These are phyloP conservation scores for Hansfordia pulvinata DNA, from an alignment of 2,329 filamentous ascomycete species.

Conservation along the genomic window DNA sequence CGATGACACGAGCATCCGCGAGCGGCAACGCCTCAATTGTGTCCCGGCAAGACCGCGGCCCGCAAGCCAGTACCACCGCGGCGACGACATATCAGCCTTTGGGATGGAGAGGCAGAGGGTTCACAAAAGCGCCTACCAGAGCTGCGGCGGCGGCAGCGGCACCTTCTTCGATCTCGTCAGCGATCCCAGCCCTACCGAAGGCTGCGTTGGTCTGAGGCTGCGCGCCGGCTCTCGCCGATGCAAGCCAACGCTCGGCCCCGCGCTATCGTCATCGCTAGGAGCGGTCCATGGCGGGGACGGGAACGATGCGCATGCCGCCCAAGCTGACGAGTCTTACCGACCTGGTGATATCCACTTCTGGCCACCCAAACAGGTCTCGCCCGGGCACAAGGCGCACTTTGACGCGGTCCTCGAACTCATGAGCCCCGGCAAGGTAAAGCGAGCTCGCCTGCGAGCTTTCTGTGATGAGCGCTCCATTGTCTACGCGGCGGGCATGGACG, in stretches of 20 bases:
- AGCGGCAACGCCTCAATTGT: no score
- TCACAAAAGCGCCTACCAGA: conserved; percentile 39
- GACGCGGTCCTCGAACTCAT: conserved; percentile 9
- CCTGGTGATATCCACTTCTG: conserved; percentile 12
- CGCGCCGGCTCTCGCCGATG: conserved; percentile 30
- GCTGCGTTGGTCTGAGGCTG: conserved; percentile 29
- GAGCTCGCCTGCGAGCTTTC: no score
- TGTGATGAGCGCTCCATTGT: conserved; percentile 15
- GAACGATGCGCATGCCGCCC: conserved; percentile 2
- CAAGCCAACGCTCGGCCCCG: conserved; percentile 9
- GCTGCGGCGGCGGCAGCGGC: conserved; percentile 29
- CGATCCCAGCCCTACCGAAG: conserved; percentile 23
- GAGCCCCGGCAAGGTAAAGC: conserved; percentile 11
- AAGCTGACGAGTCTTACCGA: conserved; percentile 6
- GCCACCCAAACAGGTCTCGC: conserved; percentile 9
- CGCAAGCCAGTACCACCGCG: no score
- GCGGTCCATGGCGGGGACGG: not conserved
- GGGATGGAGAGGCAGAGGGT: conserved; percentile 36
- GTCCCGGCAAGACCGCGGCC: no score
- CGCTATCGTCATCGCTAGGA: not conserved
- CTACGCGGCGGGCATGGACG: conserved; percentile 10
- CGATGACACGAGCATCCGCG: no score
- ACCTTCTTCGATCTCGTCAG: conserved; percentile 49
- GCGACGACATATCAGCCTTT: conserved; percentile 25
- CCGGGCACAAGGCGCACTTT: conserved; percentile 4